Base-by-base conservation (phyloP, 2,329 filamentous ascomycete genomes). In the Drechmeria coniospora region DNA sequence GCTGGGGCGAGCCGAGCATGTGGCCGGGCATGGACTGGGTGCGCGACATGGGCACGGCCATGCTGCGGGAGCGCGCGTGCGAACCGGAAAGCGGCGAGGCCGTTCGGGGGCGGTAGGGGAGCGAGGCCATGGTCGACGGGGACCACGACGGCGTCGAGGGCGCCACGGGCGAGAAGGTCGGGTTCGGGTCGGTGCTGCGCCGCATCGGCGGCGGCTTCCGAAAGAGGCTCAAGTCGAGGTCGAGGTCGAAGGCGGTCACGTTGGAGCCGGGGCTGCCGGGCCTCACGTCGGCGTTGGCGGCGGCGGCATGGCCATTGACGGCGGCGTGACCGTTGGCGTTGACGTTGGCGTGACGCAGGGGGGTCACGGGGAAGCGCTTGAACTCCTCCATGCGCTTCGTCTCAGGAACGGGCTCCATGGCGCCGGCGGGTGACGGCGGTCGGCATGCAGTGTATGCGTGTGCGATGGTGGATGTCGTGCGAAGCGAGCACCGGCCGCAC, bases 311-410 rank as follows among this genome's bases (percentile, higher is more conserved):
- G 18, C 8, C 15, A 18, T 15, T 14, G 18, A n/a, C n/a, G n/a
- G n/a, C n/a, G 26, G 11, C 13, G 18, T 54, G 46, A 23, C 54
- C 40, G 20, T 31, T 31, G 27, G 24, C 30, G 22, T 21, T 36
- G 25, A 40, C 41, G 32, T 51, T 56, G 31, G 59, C 61, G 15
- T 68, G 49, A 33, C 65, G 63, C 24, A 72, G 49, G 17, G 56
- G 59, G 21, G 68, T 65, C 21, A 72, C 53, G 38, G 68, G 68
- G 28, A 67, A 63, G 30, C 68, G 53, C 35, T 61, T 65, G 45
- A 76, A 77, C 47, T 69, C 68, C 58, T 75, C 70, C 64, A 77
- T 70, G 37, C 69, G 62, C 57, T 76, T 68, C 27, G 71, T 73
- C 56, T 77, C 72, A 39, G 72, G 72, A 43, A 77, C 72, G 32